phyloP scores from a whole-genome alignment of 2,329 filamentous ascomycete species.

The Claviceps humidiphila region DNA sequence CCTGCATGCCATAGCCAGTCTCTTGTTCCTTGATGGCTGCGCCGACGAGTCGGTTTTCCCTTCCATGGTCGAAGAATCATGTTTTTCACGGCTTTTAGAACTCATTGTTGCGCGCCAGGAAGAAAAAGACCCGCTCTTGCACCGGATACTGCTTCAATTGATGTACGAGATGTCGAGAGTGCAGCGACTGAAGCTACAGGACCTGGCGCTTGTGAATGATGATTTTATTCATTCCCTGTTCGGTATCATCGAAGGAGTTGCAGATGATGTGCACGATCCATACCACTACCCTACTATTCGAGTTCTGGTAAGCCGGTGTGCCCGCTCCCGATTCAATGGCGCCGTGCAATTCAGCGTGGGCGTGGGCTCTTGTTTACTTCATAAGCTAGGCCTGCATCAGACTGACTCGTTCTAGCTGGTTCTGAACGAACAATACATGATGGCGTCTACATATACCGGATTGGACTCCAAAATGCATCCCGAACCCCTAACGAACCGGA shows the following conservation, averaged over 20 bases:
- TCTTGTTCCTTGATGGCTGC: slow-evolving; percentile 79
- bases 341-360: background rate
- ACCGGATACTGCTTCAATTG: slow-evolving; percentile 72
- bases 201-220: slow-evolving; percentile 66
- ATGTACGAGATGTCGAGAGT: slow-evolving; percentile 96
- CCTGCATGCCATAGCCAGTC: slow-evolving; percentile 70
- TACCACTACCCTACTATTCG: slow-evolving; percentile 94
- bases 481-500: slow-evolving; percentile 67
- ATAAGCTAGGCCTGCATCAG: background rate
- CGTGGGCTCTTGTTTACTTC: background rate
- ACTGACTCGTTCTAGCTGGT: slow-evolving; percentile 51
- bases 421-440: slow-evolving; percentile 96
- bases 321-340: background rate
- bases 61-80: slow-evolving; percentile 75
- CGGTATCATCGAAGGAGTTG: slow-evolving; percentile 73
- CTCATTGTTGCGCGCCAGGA: slow-evolving; percentile 56
- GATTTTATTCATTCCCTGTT: slow-evolving; percentile 75
- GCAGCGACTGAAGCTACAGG: slow-evolving; percentile 63
- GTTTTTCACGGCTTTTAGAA: slow-evolving; percentile 72
- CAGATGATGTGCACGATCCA: slow-evolving; percentile 77
- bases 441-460: slow-evolving; percentile 46
- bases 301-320: slow-evolving; percentile 54
- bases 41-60: slow-evolving; percentile 66
- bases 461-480: slow-evolving; percentile 22
- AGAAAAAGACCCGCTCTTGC: slow-evolving; percentile 55